Base-by-base conservation (phyloP, 352 stramenopile genomes). In the Phytophthora constricta region DNA sequence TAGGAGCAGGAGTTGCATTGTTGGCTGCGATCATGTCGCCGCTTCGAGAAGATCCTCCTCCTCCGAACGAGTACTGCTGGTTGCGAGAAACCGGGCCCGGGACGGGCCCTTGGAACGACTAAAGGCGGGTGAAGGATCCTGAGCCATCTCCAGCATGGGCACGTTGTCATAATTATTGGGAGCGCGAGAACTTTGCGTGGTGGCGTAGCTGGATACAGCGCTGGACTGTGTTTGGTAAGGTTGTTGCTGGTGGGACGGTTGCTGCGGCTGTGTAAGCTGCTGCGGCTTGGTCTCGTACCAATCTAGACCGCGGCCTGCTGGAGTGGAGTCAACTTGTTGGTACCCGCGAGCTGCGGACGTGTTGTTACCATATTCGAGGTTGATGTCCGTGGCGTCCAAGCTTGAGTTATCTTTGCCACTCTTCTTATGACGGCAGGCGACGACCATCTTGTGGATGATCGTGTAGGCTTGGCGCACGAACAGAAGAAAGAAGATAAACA, bases 401-500 rank as follows among this genome's bases (percentile, higher is more conserved):
- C 58, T 49, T 14, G 52, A 54, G 27, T 59, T 65, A 14, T 81
- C 52, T 19, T 72, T 67, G 47, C 70, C 72, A 22, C 82, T 66
- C 57, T 87, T 81, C 67, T 86, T 85, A 71, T 77, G 67, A 10
- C 71, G 63, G 46, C 74, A 77, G 17, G 64, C 68, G 19, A 79
- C 43, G 20, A 82, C n/a, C 63, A 93, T 62, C 58, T 94, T 94
- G 64, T 85, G 81, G 27, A 89, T 70, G 60, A 91, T 91, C 25
- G 86, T 76, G 76, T 93, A 96, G 16, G 77, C 73, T 68, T 96
- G 87, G 1, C 87, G 84, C 22, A 92, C 46, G 58, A 96, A 90
- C 3, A 96, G 71, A 43, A 96, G 61, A 25, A 86, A 83, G 70
- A 94, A 96, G 62, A 94, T 86, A 51, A 92, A 90, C 39, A 92